Base-by-base conservation (phyloP, 2,329 filamentous ascomycete species). In the Sclerotinia trifoliorum region DNA sequence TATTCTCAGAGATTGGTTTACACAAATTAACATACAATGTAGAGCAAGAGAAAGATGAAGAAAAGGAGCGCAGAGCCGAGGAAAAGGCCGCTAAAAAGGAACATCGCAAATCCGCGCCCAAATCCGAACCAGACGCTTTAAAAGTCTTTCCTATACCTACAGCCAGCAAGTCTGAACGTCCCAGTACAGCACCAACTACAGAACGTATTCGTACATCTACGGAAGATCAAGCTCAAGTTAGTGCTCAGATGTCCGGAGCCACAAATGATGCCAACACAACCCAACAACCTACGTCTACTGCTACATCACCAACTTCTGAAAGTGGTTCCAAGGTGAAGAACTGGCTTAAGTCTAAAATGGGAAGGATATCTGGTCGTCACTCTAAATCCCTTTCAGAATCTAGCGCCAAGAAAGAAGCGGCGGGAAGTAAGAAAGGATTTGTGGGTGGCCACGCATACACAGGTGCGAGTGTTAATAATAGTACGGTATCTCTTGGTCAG, bases 301-400 rank as follows among this genome's bases (percentile, higher is more conserved):
- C 72, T 24, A 62, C 72, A 42, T 63, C 49, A n/a, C 65, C 65
- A 15, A 62, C 32, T 4, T 70, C 72, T 24, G 67, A 70, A 46
- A 70, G 73, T 63, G 61, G 65, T 21, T 67, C 70, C 51, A 74
- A 73, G 68, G 70, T 75, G 8, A 86, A 82, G 72, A 81, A 80
- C 51, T 87, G 85, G 85, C 79, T 88, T 66, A 86, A 83, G 75
- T 83, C 82, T 32, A 83, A 81, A 7, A 83, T 87, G 70, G 29
- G 24, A 32, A 63, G 26, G 11, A 26, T 48, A 26, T 81, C 80
- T 0, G 78, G 80, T n/a, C 71, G 75, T 21, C 60, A 68, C n/a
- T 62, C 58, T n/a, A 74, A 71, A 55, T 74, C 69, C 46, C 48
- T 69, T 5, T 63, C 71, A 2, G 49, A 65, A 6, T 52, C 67